A percentile compares a stretch with the other conserved stretches of the same genome.
phyloP scores from a whole-genome alignment of 768 basidiomycete genomes.

The Suillus weaverae region DNA sequence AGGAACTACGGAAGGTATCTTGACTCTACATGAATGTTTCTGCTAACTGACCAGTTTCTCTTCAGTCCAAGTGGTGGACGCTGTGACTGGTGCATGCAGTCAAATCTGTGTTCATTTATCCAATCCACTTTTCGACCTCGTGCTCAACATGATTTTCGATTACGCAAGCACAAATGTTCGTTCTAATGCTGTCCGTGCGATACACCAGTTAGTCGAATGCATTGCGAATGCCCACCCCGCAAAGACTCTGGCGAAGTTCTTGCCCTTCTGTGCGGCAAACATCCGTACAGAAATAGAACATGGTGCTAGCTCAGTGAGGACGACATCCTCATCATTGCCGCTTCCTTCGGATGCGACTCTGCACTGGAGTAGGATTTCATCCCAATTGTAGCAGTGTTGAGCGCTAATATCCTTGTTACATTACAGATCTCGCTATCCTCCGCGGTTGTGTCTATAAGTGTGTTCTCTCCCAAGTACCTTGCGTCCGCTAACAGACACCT shows the following conservation, averaged over 20 bases:
- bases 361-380: constrained; percentile 70
- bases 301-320: constrained; percentile 74
- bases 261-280: constrained; percentile 67
- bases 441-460: constrained; percentile 82
- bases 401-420: neutral
- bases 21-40: neutral
- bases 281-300: constrained; percentile 79
- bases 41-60: neutral
- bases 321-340: constrained; percentile 67
- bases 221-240: constrained; percentile 77
- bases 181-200: constrained; percentile 82
- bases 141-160: constrained; percentile 79
- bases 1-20: constrained; percentile 61
- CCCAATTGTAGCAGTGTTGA: neutral
- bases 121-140: constrained; percentile 73
- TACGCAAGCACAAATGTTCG: constrained; percentile 81
- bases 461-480: constrained; percentile 23
- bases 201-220: constrained; percentile 84
- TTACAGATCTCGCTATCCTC: constrained; percentile 67
- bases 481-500: neutral
- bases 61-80: constrained; percentile 72
- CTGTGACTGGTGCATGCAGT: constrained; percentile 72
- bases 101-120: constrained; percentile 61
- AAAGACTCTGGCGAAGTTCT: constrained; percentile 78
- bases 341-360: constrained; percentile 81